Percentiles rank a stretch among this genome's conserved stretches.
phyloP scores from a whole-genome alignment of 2,329 filamentous ascomycete genomes.

The Dissoconium aciculare region DNA sequence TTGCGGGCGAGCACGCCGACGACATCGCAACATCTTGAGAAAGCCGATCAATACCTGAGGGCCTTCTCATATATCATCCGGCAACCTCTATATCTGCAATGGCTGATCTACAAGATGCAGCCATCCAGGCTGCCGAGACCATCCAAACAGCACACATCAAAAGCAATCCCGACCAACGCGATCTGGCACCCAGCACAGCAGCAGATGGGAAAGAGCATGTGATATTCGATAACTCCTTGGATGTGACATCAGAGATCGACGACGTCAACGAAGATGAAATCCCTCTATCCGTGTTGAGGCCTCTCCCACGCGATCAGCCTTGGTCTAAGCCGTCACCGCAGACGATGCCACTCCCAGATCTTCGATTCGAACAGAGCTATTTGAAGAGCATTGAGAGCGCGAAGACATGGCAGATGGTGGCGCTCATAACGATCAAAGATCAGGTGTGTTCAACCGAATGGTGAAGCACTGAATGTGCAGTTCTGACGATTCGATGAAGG shows the following conservation, averaged over 20 bases:
- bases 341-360: slow-evolving; percentile 47
- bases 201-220: slow-evolving; percentile 53
- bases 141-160: slow-evolving; percentile 72
- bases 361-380: slow-evolving; percentile 97
- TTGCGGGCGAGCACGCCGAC: too few species aligned
- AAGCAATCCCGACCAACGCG: slow-evolving; percentile 51
- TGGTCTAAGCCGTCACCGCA: slow-evolving; percentile 2
- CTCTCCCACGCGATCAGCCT: slow-evolving; percentile 43
- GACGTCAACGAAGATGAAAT: slow-evolving; percentile 51
- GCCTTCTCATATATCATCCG: too few species aligned
- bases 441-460: slow-evolving; percentile 44
- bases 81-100: too few species aligned
- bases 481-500: slow-evolving; percentile 31
- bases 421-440: slow-evolving; percentile 73
- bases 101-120: slow-evolving; percentile 18
- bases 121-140: slow-evolving; percentile 52
- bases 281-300: slow-evolving; percentile 49
- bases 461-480: not conserved
- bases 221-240: slow-evolving; percentile 25
- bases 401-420: slow-evolving; percentile 63
- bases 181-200: slow-evolving; percentile 66
- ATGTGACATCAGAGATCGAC: slow-evolving; percentile 30
- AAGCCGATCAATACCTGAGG: too few species aligned
- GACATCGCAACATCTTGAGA: too few species aligned
- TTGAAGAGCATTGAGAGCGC: slow-evolving; percentile 72